These are phyloP conservation scores for Aspergillus sp. DNA, from an alignment of 2,329 filamentous ascomycete genomes.

Conservation along the genomic window DNA sequence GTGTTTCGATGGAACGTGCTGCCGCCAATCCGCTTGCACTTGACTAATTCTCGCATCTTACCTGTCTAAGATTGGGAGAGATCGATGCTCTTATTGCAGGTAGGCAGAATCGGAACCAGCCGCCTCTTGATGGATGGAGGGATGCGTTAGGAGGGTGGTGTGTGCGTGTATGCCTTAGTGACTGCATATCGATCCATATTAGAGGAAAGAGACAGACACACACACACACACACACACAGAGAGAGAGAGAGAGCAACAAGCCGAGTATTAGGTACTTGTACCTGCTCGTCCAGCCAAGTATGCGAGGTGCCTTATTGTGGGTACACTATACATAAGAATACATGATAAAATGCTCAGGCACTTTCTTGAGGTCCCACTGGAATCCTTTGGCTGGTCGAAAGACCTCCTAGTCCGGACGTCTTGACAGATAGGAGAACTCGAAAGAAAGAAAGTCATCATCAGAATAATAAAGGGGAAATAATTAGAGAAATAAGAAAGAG, in stretches of 20 bases:
- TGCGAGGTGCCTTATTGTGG: neutral
- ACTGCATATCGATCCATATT: neutral
- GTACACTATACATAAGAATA: neutral
- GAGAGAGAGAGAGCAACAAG: neutral
- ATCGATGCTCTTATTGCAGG: neutral
- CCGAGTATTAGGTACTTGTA: neutral
- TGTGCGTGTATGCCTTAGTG: neutral
- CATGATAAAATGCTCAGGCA: neutral
- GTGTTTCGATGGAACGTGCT: conserved; percentile 1
- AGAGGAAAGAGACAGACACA: neutral
- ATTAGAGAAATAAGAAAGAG: neutral
- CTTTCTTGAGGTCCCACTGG: neutral
- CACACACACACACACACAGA: no score
- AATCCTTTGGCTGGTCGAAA: neutral
- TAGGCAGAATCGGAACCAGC: neutral
- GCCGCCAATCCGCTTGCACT: conserved; percentile 2
- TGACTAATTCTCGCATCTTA: neutral
- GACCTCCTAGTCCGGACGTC: neutral
- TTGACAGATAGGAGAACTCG: neutral
- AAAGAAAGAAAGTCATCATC: neutral
- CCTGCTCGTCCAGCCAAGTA: neutral
- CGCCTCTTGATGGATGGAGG: neutral
- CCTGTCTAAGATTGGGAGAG: neutral
- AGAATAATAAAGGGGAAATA: neutral
- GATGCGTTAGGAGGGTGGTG: neutral